These are phyloP conservation scores for Ceratocystis lukuohia DNA, from an alignment of 2,329 filamentous ascomycete species.

Conservation along the genomic window DNA sequence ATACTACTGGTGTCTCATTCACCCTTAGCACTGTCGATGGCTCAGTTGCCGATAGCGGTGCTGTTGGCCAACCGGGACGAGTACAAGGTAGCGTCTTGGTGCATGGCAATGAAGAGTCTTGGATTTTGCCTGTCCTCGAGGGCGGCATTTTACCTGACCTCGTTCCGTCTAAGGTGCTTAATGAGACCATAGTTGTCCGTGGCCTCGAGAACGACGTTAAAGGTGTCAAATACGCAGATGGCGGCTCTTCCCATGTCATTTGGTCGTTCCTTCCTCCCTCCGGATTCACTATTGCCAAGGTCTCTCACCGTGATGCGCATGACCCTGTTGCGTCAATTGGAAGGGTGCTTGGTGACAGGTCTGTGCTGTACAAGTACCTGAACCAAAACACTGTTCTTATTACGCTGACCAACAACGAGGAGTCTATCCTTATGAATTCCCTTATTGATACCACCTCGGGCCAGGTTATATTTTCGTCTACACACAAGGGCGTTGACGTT, in stretches of 20 bases:
- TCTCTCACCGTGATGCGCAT: slow-evolving; percentile 56
- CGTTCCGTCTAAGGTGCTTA: slow-evolving; percentile 34
- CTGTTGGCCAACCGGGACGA: slow-evolving; percentile 29
- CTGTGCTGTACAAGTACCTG: slow-evolving; percentile 95
- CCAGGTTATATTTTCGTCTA: slow-evolving; percentile 57
- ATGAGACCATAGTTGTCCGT: slow-evolving; percentile 42
- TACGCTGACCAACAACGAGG: slow-evolving; percentile 48
- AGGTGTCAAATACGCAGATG: slow-evolving; percentile 39
- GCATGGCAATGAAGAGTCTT: slow-evolving; percentile 38
- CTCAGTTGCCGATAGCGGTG: slow-evolving; percentile 33
- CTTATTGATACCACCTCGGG: slow-evolving; percentile 80
- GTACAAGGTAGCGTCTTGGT: slow-evolving; percentile 36
- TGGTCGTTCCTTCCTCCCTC: slow-evolving; percentile 63
- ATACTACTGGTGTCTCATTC: slow-evolving; percentile 48
- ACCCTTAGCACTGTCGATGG: slow-evolving; percentile 42
- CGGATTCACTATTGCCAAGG: slow-evolving; percentile 53
- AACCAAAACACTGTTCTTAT: slow-evolving; percentile 76
- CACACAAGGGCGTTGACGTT: slow-evolving; percentile 60
- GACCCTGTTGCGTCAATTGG: slow-evolving; percentile 93
- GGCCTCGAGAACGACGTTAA: slow-evolving; percentile 37
- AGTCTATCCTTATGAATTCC: slow-evolving; percentile 54
- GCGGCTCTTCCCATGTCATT: slow-evolving; percentile 32
- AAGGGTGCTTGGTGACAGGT: slow-evolving; percentile 77
- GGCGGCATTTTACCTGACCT: slow-evolving; percentile 38
- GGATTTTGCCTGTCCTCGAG: slow-evolving; percentile 39